phyloP scores from a whole-genome alignment of 2,329 filamentous ascomycete species.

The Calonectria ilicicola region DNA sequence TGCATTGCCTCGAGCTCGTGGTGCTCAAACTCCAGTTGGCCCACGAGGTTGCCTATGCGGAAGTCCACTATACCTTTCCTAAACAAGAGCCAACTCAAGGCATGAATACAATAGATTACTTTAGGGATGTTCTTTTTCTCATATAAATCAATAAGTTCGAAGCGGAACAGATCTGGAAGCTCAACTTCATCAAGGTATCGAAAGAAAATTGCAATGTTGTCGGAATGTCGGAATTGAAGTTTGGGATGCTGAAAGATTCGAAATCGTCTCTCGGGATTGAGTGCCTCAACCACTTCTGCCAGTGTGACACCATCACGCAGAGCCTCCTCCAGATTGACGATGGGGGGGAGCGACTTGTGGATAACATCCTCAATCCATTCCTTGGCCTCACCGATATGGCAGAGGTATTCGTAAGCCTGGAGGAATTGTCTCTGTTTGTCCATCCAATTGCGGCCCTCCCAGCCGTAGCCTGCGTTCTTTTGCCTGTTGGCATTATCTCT shows the following conservation, averaged over 20 bases:
- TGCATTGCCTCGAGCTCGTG: constrained; percentile 98
- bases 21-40: constrained; percentile 96
- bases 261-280: constrained; percentile 80
- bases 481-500: constrained; percentile 62
- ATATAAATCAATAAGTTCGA: constrained; percentile 96
- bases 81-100: constrained; percentile 95
- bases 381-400: constrained; percentile 98
- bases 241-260: constrained; percentile 89
- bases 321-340: constrained; percentile 93
- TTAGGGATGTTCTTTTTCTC: constrained; percentile 99
- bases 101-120: constrained; percentile 98
- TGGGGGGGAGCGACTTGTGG: constrained; percentile 86
- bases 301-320: constrained; percentile 93
- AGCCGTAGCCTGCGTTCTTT: constrained; percentile 70
- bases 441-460: constrained; percentile 96
- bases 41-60: constrained; percentile 95
- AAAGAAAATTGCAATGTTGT: constrained; percentile 98
- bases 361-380: constrained; percentile 98
- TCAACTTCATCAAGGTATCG: constrained; percentile 92
- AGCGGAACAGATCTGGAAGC: constrained; percentile 93
- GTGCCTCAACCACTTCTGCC: constrained; percentile 91
- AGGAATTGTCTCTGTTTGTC: constrained; percentile 97
- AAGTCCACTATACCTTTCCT: constrained; percentile 96
- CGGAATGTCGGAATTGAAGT: constrained; percentile 94
- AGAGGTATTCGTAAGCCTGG: constrained; percentile 97